phyloP scores from a whole-genome alignment of 2,329 filamentous ascomycete genomes.

The Hypoxylon sp. region DNA sequence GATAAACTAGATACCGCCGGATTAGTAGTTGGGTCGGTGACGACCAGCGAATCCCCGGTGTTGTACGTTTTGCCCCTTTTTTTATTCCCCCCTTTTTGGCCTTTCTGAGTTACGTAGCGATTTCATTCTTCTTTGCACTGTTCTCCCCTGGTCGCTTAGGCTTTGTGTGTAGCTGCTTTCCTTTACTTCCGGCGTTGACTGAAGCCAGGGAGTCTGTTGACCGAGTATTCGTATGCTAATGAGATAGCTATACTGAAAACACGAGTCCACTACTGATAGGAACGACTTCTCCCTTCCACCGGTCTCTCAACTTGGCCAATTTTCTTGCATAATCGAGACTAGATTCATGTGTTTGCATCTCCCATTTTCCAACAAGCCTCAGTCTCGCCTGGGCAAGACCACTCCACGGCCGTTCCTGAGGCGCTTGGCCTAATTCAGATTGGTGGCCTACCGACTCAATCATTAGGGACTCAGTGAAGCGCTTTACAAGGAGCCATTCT shows the following conservation, averaged over 20 bases:
- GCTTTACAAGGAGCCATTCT: not conserved
- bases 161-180: too few species aligned
- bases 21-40: slow-evolving; percentile 3
- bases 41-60: slow-evolving; percentile 7
- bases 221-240: too few species aligned
- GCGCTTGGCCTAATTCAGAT: not conserved
- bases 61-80: not conserved
- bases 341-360: not conserved
- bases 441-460: not conserved
- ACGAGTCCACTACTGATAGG: not conserved
- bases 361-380: not conserved
- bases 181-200: too few species aligned
- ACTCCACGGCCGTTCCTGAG: not conserved
- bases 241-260: too few species aligned
- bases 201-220: too few species aligned
- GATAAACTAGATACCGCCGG: not conserved
- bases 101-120: not conserved
- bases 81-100: not conserved
- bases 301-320: not conserved
- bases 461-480: not conserved
- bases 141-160: too few species aligned
- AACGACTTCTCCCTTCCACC: not conserved
- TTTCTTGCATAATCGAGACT: not conserved
- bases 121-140: too few species aligned
- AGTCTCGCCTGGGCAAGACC: not conserved